Percentiles rank a stretch among this genome's conserved stretches.
phyloP scores from a whole-genome alignment of 2,329 filamentous ascomycete species.

The Aspergillus spinulosporus region DNA sequence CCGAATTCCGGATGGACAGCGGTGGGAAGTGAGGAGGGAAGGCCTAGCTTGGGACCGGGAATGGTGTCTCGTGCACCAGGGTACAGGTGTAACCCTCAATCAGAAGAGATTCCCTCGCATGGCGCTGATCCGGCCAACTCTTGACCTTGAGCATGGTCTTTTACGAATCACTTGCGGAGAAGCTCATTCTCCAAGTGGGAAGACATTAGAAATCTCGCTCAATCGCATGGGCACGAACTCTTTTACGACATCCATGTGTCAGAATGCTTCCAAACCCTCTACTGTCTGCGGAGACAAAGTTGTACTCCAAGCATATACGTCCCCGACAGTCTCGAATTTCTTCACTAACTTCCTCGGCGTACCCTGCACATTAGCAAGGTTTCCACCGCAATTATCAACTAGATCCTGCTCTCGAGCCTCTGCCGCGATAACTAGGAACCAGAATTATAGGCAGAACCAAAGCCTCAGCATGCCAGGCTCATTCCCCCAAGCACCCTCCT shows the following conservation, averaged over 20 bases:
- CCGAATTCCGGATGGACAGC: constrained; percentile 59
- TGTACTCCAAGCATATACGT: constrained; percentile 68
- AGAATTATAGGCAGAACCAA: constrained; percentile 64
- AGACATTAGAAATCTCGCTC: constrained; percentile 40
- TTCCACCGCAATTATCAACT: constrained; percentile 67
- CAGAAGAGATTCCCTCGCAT: constrained; percentile 88
- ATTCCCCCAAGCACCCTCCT: constrained; percentile 49
- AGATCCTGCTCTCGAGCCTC: constrained; percentile 49
- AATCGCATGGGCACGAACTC: constrained; percentile 43
- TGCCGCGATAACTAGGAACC: constrained; percentile 57
- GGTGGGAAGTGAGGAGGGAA: constrained; percentile 78
- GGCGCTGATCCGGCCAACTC: constrained; percentile 73
- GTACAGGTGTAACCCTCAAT: constrained; percentile 78
- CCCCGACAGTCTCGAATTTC: constrained; percentile 66
- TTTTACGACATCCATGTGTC: constrained; percentile 65
- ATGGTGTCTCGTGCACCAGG: constrained; percentile 90
- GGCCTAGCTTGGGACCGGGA: constrained; percentile 93
- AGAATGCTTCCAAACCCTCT: constrained; percentile 50
- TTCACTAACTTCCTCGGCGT: constrained; percentile 75
- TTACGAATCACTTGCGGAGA: constrained; percentile 57
- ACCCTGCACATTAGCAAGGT: constrained; percentile 79
- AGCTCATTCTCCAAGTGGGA: constrained; percentile 34
- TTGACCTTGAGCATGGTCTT: constrained; percentile 69
- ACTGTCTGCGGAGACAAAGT: constrained; percentile 83
- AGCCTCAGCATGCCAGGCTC: constrained; percentile 51